Conservation (phyloP, 2,329 filamentous ascomycete genomes). For the Cordyceps pruinosa region DNA sequence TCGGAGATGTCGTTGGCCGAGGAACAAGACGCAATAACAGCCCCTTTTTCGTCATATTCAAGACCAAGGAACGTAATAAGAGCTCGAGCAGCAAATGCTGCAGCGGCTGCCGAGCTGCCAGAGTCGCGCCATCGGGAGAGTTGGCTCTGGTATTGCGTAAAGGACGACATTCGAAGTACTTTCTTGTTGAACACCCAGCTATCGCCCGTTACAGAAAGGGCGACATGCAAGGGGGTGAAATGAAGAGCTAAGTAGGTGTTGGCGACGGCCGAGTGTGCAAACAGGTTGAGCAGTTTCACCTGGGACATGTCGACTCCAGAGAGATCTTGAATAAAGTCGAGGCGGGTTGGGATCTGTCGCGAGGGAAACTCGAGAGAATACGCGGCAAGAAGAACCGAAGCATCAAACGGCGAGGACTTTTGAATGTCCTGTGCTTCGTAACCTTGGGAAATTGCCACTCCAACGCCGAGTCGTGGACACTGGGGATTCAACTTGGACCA, state of each 20-base stretch:
- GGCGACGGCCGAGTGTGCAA: constrained; percentile 37
- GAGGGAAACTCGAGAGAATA: constrained; percentile 32
- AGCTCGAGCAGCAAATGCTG: constrained; percentile 44
- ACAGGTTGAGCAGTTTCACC: constrained; percentile 32
- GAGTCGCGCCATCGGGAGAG: constrained; percentile 41
- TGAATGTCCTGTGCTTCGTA: constrained; percentile 31
- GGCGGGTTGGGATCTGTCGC: constrained; percentile 23
- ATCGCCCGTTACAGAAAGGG: constrained; percentile 52
- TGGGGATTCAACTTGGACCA: constrained; percentile 37
- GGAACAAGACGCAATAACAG: constrained; percentile 13
- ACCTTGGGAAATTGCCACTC: constrained; percentile 25
- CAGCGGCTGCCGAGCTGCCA: constrained; percentile 38
- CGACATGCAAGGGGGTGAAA: constrained; percentile 50
- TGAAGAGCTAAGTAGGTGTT: constrained; percentile 52
- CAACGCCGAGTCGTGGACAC: constrained; percentile 20
- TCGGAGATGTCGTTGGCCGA: constrained; percentile 36
- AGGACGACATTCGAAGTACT: constrained; percentile 36
- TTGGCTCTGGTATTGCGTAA: constrained; percentile 39
- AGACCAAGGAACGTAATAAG: constrained; percentile 39
- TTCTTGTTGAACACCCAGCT: constrained; percentile 53
- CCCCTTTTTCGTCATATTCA: background rate
- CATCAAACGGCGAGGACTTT: constrained; percentile 31
- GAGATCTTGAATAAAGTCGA: constrained; percentile 20
- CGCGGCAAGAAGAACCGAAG: constrained; percentile 32
- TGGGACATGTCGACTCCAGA: constrained; percentile 19